Base-by-base conservation (phyloP, 768 basidiomycete species). In the Hygrophoropsis aurantiaca region DNA sequence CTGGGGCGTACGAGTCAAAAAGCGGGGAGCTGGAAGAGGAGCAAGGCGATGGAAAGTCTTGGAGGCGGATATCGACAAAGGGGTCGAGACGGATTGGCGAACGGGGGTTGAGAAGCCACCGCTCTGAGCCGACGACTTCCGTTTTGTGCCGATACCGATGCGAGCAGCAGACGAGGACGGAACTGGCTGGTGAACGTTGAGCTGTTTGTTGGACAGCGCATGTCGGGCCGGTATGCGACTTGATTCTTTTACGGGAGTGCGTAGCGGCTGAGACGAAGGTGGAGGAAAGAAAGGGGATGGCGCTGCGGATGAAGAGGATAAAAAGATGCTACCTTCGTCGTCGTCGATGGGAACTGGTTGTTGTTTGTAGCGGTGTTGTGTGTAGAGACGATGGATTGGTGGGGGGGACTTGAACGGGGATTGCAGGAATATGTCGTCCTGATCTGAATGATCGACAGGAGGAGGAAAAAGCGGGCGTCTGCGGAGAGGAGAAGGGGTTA, bases 401-500 rank as follows among this genome's bases (percentile, higher is more conserved):
- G 73, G 68, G 42, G 75, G 68, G 32, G 74, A 72, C 49, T 61
- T 72, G 67, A 70, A 79, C 7, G 80, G 77, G 26, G 79, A 81
- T 46, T 77, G 74, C 7, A 77, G 68, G 58, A 81, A 81, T 49
- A 76, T 63, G 56, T 82, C 78, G 53, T 82, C 78, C 44, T 63
- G 53, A 54, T 77, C 74, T 33, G 44, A 46, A 10, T 56, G 47
- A 42, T 52, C 51, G 36, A 51, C 50, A 0, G 55, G 64, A 42
- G 58, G 59, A 5, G 70, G 61, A 55, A 74, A 75, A 43, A 73
- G 66, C 13, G 68, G 65, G 10, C 67, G 68, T 52, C 73, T 72
- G 43, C 78, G 71, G 50, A 81, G 73, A 10, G 83, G 83, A 5
- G 85, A 86, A 18, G 85, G 81, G 1, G 82, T 80, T 40, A 80